Evolutionary conservation across 2,329 filamentous ascomycete species (phyloP).

Genomic region (Colletotrichum nymphaeae): DNA sequence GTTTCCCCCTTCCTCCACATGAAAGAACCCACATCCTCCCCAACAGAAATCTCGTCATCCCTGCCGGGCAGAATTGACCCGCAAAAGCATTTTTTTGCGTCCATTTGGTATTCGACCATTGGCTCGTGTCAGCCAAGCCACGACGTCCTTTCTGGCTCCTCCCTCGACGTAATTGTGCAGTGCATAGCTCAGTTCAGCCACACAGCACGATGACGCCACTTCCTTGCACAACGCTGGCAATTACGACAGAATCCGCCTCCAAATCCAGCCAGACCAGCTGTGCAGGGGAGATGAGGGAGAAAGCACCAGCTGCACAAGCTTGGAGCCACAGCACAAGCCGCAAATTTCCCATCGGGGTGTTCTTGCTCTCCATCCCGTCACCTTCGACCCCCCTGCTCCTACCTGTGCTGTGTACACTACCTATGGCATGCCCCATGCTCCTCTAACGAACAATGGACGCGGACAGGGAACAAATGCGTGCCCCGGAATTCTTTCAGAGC

Average conservation of each 20-base stretch:
- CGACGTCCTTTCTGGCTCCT: not conserved
- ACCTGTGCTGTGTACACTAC: no score
- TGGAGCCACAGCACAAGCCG: not conserved
- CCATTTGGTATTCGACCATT: not conserved
- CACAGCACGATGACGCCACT: conserved; percentile 32
- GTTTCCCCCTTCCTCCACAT: not conserved
- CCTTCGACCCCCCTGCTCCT: not conserved
- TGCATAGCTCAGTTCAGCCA: conserved; percentile 23
- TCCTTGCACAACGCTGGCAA: conserved; percentile 23
- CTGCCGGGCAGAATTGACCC: conserved; percentile 30
- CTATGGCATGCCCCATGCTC: not conserved
- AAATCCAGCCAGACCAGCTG: not conserved
- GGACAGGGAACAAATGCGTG: not conserved
- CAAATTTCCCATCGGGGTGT: conserved; percentile 5
- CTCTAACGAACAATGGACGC: not conserved
- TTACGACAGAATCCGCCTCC: conserved; percentile 6
- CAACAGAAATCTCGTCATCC: conserved; percentile 33
- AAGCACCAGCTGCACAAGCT: conserved; percentile 2
- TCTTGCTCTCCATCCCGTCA: not conserved
- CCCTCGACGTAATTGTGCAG: conserved; percentile 31
- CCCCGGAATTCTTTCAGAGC: not conserved
- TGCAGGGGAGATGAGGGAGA: not conserved
- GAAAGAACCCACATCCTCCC: conserved; percentile 25
- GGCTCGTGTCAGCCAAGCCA: not conserved
- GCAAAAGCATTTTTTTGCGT: conserved; percentile 9